Percentiles rank a stretch among this genome's conserved stretches.
These are phyloP conservation scores for Schizophyllum amplum DNA, from an alignment of 1,284 basidiomycete species.

Conservation along the genomic window DNA sequence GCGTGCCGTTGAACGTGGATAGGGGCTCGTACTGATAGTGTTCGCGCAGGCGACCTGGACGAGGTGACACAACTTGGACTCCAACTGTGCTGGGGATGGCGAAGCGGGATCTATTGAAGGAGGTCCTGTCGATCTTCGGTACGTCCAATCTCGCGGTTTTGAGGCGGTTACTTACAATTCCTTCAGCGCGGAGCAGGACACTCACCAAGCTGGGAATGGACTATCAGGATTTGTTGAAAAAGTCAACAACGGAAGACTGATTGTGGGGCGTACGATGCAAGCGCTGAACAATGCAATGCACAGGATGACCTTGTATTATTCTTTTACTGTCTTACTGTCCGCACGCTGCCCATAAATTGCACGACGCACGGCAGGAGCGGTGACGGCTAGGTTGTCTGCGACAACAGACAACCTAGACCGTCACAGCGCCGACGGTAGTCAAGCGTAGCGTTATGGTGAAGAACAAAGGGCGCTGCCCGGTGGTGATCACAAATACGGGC, in stretches of 20 bases:
- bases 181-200: constrained; percentile 61
- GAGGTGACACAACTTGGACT: constrained; percentile 53
- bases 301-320: too few relatives aligned
- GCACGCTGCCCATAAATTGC: too few relatives aligned
- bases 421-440: constrained; percentile 4
- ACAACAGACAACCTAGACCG: constrained; percentile 9
- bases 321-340: not conserved
- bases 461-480: not conserved
- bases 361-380: constrained; percentile 3
- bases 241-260: constrained; percentile 40
- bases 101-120: constrained; percentile 75
- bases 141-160: constrained; percentile 16
- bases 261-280: not conserved
- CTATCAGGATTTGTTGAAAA: constrained; percentile 72
- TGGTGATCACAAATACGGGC: not conserved
- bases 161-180: constrained; percentile 5
- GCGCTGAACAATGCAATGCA: too few relatives aligned
- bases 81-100: constrained; percentile 58
- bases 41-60: constrained; percentile 53
- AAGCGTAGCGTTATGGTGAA: not conserved
- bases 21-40: not conserved
- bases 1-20: constrained; percentile 17
- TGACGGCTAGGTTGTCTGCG: constrained; percentile 8
- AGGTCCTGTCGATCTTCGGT: constrained; percentile 76
- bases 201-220: constrained; percentile 64